A percentile compares a stretch with the other conserved stretches of the same genome.
These are phyloP conservation scores for Tuber borchii DNA, from an alignment of 495 filamentous ascomycete genomes.

Conservation along the genomic window DNA sequence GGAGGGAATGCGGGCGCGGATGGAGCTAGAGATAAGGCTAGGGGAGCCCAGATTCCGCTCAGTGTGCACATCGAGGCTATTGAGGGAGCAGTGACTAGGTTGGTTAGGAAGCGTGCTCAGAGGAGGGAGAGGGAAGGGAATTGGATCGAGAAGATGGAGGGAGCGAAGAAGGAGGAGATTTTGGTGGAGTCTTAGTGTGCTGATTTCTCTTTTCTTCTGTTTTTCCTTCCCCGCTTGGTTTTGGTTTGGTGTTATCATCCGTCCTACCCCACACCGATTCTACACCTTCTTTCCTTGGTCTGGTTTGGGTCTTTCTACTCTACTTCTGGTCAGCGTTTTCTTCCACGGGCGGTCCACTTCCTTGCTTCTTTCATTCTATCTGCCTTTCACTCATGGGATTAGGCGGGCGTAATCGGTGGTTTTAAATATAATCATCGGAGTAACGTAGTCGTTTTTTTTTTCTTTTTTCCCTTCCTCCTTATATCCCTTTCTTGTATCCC, in stretches of 20 bases:
- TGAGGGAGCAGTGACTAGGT: conserved; percentile 31
- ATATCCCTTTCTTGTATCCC: conserved; percentile 4
- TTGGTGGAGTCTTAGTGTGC: conserved; percentile 22
- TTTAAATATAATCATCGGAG: conserved; percentile 1
- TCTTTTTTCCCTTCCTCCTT: background rate
- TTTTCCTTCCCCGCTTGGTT: background rate
- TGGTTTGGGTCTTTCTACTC: background rate
- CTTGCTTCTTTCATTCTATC: background rate
- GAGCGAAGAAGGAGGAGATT: conserved; percentile 32
- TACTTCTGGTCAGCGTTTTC: background rate
- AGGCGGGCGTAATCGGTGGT: conserved; percentile 5
- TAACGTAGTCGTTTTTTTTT: background rate
- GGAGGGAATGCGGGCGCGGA: conserved; percentile 15
- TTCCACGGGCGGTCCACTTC: conserved; percentile 1
- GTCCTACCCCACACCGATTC: background rate
- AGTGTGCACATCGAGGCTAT: conserved; percentile 36
- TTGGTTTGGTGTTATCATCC: background rate
- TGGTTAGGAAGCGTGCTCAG: conserved; percentile 32
- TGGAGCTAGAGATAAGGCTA: conserved; percentile 4
- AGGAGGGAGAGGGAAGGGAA: conserved; percentile 36
- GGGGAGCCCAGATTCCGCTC: conserved; percentile 29
- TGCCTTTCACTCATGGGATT: background rate
- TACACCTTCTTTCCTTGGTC: background rate
- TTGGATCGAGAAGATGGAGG: conserved; percentile 29
- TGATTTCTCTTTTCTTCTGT: background rate